Evolutionary conservation across 345 rosid species (phyloP).

Genomic region (Lenwebbia sp.): DNA sequence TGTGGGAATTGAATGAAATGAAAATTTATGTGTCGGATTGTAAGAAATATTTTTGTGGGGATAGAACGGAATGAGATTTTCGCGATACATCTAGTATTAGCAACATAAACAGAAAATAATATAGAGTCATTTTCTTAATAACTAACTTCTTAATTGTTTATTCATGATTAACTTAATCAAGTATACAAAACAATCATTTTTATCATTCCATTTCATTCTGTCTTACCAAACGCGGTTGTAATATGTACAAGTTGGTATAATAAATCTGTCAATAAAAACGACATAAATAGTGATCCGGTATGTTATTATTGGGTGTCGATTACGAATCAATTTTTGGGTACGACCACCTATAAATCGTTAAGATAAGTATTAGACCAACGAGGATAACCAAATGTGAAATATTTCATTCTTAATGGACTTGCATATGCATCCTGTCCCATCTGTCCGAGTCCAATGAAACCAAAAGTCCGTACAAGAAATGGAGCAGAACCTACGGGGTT

Average conservation of each 20-base stretch:
- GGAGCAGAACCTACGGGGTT: background rate
- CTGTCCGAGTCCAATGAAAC: background rate
- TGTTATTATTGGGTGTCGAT: background rate
- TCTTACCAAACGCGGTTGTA: fast-evolving
- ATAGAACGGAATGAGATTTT: fast-evolving
- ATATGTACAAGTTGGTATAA: background rate
- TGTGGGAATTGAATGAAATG: background rate
- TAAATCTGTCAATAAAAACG: background rate
- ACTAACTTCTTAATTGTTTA: no score
- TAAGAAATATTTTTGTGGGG: background rate
- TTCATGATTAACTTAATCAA: background rate
- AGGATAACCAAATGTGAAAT: background rate
- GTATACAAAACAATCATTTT: background rate
- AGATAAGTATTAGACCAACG: background rate
- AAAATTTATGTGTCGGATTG: background rate
- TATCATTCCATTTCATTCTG: background rate
- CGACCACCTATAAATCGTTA: background rate
- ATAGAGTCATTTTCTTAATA: background rate
- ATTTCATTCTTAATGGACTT: background rate
- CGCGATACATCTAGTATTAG: background rate
- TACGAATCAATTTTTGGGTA: background rate
- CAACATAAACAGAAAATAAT: background rate
- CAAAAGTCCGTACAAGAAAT: background rate
- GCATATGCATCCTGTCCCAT: background rate
- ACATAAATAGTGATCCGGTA: background rate